phyloP scores from a whole-genome alignment of 768 basidiomycete genomes.

The Pleurotus tuber-regium region DNA sequence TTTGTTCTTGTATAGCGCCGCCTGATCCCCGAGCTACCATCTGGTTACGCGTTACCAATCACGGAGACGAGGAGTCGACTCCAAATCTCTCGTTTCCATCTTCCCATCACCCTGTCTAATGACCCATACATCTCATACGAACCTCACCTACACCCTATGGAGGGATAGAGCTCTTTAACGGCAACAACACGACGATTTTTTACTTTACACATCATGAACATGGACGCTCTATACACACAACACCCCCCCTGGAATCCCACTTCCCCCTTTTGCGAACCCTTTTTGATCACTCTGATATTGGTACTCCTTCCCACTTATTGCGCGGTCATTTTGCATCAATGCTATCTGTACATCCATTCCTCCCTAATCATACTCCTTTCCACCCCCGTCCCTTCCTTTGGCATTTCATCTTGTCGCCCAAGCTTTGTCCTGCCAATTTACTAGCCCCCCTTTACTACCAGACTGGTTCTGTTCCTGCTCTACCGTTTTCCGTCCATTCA shows the following conservation, averaged over 20 bases:
- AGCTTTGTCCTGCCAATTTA: too few relatives aligned
- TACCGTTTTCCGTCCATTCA: not conserved
- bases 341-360: not conserved
- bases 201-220: slow-evolving; percentile 1
- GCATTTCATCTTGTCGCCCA: too few relatives aligned
- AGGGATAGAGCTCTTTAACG: slow-evolving; percentile 8
- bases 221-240: slow-evolving; percentile 1
- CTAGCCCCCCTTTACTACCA: too few relatives aligned
- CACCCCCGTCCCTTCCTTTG: too few relatives aligned
- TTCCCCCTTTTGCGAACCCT: not conserved
- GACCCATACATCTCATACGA: slow-evolving; percentile 8
- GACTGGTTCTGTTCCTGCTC: too few relatives aligned
- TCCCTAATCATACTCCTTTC: not conserved
- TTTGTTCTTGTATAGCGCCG: slow-evolving; percentile 82
- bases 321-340: not conserved
- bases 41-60: too few relatives aligned
- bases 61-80: too few relatives aligned
- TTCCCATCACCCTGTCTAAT: not conserved
- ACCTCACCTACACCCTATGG: slow-evolving; percentile 10
- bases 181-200: slow-evolving; percentile 3
- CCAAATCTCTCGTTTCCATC: not conserved
- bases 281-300: not conserved
- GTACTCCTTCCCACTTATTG: not conserved
- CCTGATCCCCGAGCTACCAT: too few relatives aligned
- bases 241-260: not conserved